These are phyloP conservation scores for Forsythia viridissima DNA, from an alignment of 257 asterid species.

Conservation along the genomic window DNA sequence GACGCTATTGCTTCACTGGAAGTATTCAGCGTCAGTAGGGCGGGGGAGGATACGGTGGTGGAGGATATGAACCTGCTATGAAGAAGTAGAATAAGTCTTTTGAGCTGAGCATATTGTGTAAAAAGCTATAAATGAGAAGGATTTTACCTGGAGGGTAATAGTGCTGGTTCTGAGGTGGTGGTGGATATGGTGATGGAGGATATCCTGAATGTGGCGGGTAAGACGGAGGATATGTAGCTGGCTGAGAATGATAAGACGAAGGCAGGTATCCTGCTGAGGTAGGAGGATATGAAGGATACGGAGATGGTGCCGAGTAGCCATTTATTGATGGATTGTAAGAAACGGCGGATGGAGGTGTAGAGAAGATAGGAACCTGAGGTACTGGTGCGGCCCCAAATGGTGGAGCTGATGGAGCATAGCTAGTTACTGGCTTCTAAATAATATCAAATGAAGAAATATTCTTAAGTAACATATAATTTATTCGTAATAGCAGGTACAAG, in stretches of 20 bases:
- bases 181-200: slow-evolving; percentile 41
- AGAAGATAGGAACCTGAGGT: slow-evolving; percentile 34
- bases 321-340: slow-evolving; percentile 32
- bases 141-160: slow-evolving; percentile 46
- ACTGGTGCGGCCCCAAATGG: slow-evolving; percentile 22
- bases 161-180: slow-evolving; percentile 41
- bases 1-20: slow-evolving; percentile 2
- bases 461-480: slow-evolving; percentile 3
- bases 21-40: slow-evolving; percentile 29
- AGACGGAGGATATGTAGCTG: slow-evolving; percentile 39
- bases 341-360: slow-evolving; percentile 38
- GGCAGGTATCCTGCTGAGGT: slow-evolving; percentile 47
- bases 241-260: slow-evolving; percentile 38
- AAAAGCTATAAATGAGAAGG: not conserved
- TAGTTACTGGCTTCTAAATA: slow-evolving; percentile 44
- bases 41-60: slow-evolving; percentile 47
- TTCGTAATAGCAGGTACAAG: not conserved
- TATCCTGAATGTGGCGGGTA: slow-evolving; percentile 36
- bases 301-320: slow-evolving; percentile 37
- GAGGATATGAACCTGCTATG: slow-evolving; percentile 45
- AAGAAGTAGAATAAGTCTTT: slow-evolving; percentile 9
- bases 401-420: slow-evolving; percentile 39
- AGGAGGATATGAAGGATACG: slow-evolving; percentile 40
- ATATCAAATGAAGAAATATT: not conserved
- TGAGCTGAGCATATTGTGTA: not conserved